Conservation (phyloP, 2,329 filamentous ascomycete species). For the Aspergillus latus region DNA sequence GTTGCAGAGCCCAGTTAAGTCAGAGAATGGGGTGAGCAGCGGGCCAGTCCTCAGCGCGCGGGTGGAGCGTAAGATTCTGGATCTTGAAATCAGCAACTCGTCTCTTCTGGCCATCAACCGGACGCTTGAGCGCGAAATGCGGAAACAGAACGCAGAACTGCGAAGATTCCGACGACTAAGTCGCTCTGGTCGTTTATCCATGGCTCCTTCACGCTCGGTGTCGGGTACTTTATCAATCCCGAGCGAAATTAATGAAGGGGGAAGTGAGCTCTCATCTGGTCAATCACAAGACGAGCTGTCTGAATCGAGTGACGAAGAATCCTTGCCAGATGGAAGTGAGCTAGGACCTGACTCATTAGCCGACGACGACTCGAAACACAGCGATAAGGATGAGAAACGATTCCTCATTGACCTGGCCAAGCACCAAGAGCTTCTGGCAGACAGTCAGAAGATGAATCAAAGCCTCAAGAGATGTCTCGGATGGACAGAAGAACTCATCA, state of each 20-base stretch:
- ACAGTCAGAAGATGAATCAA: constrained; percentile 94
- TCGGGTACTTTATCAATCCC: constrained; percentile 48
- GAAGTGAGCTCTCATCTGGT: constrained; percentile 31
- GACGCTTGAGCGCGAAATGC: constrained; percentile 83
- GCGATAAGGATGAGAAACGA: constrained; percentile 74
- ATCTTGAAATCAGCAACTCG: constrained; percentile 94
- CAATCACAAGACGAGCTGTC: constrained; percentile 38
- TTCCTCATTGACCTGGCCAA: constrained; percentile 80
- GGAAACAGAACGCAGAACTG: constrained; percentile 86
- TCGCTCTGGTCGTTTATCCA: constrained; percentile 71
- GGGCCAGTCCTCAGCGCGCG: constrained; percentile 85
- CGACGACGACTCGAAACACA: constrained; percentile 51
- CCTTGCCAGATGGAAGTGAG: constrained; percentile 38
- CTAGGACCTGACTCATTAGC: constrained; percentile 35
- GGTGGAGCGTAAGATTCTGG: constrained; percentile 89
- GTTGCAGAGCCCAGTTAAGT: constrained; percentile 55
- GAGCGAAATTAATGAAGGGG: constrained; percentile 44
- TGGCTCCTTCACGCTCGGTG: constrained; percentile 50
- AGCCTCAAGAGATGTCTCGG: constrained; percentile 85
- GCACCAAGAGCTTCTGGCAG: constrained; percentile 82
- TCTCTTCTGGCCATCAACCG: constrained; percentile 94
- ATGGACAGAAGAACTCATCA: constrained; percentile 88
- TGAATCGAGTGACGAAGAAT: constrained; percentile 42
- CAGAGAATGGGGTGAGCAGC: constrained; percentile 54
- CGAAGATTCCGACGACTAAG: constrained; percentile 84